A percentile compares a stretch with the other conserved stretches of the same genome.
phyloP scores from a whole-genome alignment of 306 rosid genomes.

The Corylus americana region DNA sequence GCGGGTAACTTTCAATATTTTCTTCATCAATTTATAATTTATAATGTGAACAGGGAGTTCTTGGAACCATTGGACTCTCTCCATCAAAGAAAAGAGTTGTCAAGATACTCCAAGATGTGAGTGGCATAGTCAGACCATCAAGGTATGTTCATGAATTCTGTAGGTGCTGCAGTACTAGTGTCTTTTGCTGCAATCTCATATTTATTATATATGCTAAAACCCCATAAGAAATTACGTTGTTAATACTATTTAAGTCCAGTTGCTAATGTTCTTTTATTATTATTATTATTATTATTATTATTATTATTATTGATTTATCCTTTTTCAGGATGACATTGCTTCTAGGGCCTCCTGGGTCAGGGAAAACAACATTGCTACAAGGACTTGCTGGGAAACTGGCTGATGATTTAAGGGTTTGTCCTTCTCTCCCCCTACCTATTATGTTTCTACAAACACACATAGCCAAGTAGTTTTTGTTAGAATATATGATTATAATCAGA shows the following conservation, averaged over 20 bases:
- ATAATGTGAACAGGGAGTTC: constrained; percentile 36
- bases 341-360: constrained; percentile 80
- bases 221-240: background rate
- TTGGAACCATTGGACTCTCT: constrained; percentile 57
- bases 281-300: no score
- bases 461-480: no score
- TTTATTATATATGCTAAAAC: background rate
- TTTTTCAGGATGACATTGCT: constrained; percentile 74
- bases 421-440: background rate
- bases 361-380: constrained; percentile 72
- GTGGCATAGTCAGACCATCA: constrained; percentile 73
- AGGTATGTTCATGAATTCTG: constrained; percentile 41
- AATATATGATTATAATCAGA: no score
- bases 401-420: constrained; percentile 54
- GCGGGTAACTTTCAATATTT: background rate
- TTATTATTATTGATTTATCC: background rate
- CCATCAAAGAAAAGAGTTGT: constrained; percentile 65
- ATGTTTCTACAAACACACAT: background rate
- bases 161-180: background rate
- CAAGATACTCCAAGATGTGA: constrained; percentile 65
- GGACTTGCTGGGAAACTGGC: constrained; percentile 78
- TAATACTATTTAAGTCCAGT: no score
- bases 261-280: no score
- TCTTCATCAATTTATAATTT: background rate
- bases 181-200: background rate